Percentiles rank a stretch among this genome's conserved stretches.
Conservation (phyloP, 331 rosid species). For the Acacia pycnantha region DNA sequence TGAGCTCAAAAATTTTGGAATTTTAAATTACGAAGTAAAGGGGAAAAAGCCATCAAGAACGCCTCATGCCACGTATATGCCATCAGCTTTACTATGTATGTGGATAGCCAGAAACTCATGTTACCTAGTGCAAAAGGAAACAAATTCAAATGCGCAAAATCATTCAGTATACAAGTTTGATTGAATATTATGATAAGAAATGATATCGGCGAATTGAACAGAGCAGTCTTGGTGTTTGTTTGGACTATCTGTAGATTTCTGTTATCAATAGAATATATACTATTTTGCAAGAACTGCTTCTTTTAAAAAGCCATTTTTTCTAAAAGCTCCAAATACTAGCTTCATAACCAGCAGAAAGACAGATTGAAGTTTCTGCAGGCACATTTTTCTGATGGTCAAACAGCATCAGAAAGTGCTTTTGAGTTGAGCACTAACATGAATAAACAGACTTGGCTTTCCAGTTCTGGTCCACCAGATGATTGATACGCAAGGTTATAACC, state of each 20-base stretch:
- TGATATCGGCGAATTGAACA: neutral
- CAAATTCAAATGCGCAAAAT: neutral
- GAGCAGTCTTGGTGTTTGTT: neutral
- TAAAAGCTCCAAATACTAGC: neutral
- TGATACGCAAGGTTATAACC: conserved; percentile 9
- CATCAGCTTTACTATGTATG: neutral
- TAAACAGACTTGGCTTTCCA: neutral
- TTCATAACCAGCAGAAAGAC: neutral
- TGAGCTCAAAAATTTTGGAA: conserved; percentile 9
- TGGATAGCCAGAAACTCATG: conserved; percentile 24
- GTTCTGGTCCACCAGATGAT: neutral
- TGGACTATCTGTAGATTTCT: neutral
- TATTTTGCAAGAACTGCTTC: neutral
- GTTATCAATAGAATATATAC: neutral
- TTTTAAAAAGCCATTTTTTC: too few relatives aligned
- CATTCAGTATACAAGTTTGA: neutral
- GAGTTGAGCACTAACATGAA: neutral
- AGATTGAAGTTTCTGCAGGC: neutral
- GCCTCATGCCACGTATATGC: neutral
- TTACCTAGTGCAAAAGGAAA: neutral
- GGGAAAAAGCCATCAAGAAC: neutral
- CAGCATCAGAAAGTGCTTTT: neutral
- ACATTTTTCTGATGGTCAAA: neutral
- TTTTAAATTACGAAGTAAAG: conserved; percentile 9
- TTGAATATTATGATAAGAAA: neutral